These are phyloP conservation scores for Chlamydomonas sp. DNA, from an alignment of 139 green algal species.

Conservation along the genomic window DNA sequence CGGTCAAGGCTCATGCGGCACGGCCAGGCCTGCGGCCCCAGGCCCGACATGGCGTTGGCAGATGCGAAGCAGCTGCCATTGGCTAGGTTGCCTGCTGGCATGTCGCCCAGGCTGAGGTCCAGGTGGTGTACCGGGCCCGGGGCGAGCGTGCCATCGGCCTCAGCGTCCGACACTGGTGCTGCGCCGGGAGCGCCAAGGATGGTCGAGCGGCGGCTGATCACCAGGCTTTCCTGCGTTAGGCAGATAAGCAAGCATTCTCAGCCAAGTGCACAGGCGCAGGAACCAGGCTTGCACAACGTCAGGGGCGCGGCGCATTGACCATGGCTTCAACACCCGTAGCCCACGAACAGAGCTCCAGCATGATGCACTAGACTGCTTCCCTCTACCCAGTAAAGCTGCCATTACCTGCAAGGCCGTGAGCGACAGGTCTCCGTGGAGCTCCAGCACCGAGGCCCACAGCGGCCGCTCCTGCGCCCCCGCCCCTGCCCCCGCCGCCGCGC, in stretches of 20 bases:
- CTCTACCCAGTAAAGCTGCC: neutral
- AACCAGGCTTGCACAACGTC: neutral
- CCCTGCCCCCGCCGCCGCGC: neutral
- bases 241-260: neutral
- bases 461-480: neutral
- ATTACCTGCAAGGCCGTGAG: slow-evolving; percentile 20
- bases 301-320: too few species aligned
- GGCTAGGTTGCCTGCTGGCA: too few species aligned
- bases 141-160: neutral
- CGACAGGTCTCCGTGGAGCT: slow-evolving; percentile 1
- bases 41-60: too few species aligned
- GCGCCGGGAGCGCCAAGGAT: neutral
- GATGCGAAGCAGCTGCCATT: too few species aligned
- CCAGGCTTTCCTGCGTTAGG: slow-evolving; percentile 15
- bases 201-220: neutral
- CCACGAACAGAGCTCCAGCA: neutral
- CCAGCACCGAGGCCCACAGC: slow-evolving; percentile 11
- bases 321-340: neutral
- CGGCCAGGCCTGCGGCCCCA: too few species aligned
- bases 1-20: too few species aligned
- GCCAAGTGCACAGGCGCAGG: neutral
- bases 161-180: neutral
- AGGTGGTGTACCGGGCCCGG: neutral
- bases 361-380: neutral
- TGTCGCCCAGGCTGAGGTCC: too few species aligned